Evolutionary conservation across 345 rosid genomes (phyloP), one percentile per base, ranked within the genome.

Genomic region (Anastatica hierochuntica): DNA sequence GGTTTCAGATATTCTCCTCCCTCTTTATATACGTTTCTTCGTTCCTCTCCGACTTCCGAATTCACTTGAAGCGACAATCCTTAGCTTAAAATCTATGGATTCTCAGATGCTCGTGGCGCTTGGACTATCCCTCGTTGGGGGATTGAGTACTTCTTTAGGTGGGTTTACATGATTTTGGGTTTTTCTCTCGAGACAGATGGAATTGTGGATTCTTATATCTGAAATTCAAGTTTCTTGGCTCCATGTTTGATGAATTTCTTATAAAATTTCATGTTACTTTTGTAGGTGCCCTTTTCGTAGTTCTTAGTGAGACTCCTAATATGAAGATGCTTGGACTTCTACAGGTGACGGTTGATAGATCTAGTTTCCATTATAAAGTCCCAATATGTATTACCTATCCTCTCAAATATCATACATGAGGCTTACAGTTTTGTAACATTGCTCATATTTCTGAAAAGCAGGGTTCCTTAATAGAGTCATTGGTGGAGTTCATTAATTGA

Each of bases 321-420:
- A 75, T 87, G 79, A 87, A 84, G 85, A 74, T 84, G 90, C 98
- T 90, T 70, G 96, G 98, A 21, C 88, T 90, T 44, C 73, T 90
- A 63, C 96, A 90, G 94, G 92, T 86, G 63, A 74, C 18, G 60
- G 6, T n/a, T n/a, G n/a, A 41, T 46, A 10, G 38, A 49, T 45
- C 56, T 30, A 5, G 10, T 55, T 56, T 37, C 14, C 38, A 13
- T 57, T 54, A 16, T 35, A n/a, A 15, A 11, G 34, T 20, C n/a
- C 37, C 24, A 19, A 57, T 8, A 19, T 52, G 37, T 50, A 18
- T 64, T 39, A n/a, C 1, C 5, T 6, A 13, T 55, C 40, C 49
- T 43, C 9, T 61, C 49, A 1, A 37, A n/a, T 57, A 5, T 27
- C 39, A 33, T 47, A 14, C 36, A 33, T 7, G 17, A 37, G 24